Evolutionary conservation across 495 filamentous ascomycete genomes (phyloP).

Genomic region (Neurospora cerealis): DNA sequence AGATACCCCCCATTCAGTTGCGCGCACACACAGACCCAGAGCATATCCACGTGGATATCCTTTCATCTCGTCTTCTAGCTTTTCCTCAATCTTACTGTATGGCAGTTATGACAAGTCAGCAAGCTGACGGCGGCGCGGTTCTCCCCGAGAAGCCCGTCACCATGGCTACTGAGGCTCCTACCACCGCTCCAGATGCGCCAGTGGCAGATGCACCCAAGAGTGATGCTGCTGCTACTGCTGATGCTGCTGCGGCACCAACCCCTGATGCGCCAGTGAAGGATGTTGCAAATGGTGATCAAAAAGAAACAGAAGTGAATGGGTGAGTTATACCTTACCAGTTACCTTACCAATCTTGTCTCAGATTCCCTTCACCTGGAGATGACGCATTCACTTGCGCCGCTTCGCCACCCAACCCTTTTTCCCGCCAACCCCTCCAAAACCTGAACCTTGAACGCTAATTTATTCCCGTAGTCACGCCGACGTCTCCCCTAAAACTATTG

Average conservation of each 20-base stretch:
- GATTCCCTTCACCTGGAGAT: background rate
- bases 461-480: background rate
- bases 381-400: background rate
- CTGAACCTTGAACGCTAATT: background rate
- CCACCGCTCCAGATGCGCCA: background rate
- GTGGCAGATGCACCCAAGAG: background rate
- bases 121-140: slow-evolving; percentile 29
- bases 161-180: slow-evolving; percentile 24
- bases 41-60: background rate
- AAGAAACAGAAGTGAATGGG: slow-evolving; percentile 18
- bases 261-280: slow-evolving; percentile 28
- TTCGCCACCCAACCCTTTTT: background rate
- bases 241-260: background rate
- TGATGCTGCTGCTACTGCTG: background rate
- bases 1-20: background rate
- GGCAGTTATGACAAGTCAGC: slow-evolving; percentile 47
- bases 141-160: slow-evolving; percentile 39
- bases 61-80: slow-evolving; percentile 22
- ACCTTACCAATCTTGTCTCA: background rate
- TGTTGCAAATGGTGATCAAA: slow-evolving; percentile 11
- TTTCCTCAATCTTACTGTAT: slow-evolving; percentile 23
- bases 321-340: slow-evolving; percentile 9
- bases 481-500: background rate
- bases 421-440: background rate
- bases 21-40: background rate